Percentiles rank a stretch among this genome's conserved stretches.
Evolutionary conservation across 257 asterid genomes (phyloP).

Genomic region (Hygrophila difformis): DNA sequence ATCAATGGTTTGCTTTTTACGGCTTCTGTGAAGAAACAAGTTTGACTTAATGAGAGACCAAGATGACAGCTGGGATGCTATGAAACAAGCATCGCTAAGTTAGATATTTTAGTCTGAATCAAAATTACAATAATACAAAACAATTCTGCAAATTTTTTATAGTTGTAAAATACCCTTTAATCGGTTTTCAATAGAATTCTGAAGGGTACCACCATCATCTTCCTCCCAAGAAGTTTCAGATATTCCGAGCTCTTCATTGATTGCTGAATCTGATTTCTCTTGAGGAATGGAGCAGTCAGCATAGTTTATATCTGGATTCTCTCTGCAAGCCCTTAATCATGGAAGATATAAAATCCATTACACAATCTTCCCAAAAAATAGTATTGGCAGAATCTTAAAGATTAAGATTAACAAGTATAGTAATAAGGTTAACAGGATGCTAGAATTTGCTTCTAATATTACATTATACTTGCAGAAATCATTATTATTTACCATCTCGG

Average conservation of each 20-base stretch:
- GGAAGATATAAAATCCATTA: conserved; percentile 1
- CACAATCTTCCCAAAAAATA: neutral
- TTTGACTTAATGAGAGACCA: conserved; percentile 59
- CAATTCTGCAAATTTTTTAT: neutral
- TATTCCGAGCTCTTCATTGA: conserved; percentile 56
- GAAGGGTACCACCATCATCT: conserved; percentile 26
- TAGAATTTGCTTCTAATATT: no score
- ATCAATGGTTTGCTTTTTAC: conserved; percentile 58
- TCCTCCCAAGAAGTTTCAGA: conserved; percentile 41
- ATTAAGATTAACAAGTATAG: neutral
- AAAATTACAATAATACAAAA: neutral
- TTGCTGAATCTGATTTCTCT: conserved; percentile 67
- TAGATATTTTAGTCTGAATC: neutral
- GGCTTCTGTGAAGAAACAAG: conserved; percentile 49
- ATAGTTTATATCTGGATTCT: conserved; percentile 45
- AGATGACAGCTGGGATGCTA: conserved; percentile 42
- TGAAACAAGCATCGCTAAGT: conserved; percentile 7
- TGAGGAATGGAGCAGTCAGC: conserved; percentile 63
- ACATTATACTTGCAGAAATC: conserved; percentile 15
- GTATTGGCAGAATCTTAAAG: neutral
- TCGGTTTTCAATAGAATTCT: conserved; percentile 20
- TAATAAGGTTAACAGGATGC: no score
- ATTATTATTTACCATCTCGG: conserved; percentile 54
- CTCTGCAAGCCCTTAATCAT: conserved; percentile 57
- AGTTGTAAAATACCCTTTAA: conserved; percentile 24